These are phyloP conservation scores for Sarocladium kiliense DNA, from an alignment of 2,329 filamentous ascomycete species.

Conservation along the genomic window DNA sequence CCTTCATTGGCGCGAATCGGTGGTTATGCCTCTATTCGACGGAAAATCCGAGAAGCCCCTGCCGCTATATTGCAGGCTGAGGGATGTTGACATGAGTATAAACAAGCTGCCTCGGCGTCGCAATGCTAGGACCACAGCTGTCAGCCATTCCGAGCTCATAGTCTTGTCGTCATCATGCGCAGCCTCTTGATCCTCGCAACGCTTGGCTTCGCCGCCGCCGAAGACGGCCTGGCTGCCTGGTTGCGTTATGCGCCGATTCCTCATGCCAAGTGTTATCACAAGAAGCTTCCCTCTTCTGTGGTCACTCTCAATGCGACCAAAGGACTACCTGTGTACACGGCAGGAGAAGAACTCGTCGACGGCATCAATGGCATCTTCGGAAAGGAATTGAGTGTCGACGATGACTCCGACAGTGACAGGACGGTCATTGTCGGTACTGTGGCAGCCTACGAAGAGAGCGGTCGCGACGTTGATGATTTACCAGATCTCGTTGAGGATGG, in stretches of 20 bases:
- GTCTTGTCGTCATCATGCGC: constrained; percentile 8
- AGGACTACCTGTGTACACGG: constrained; percentile 52
- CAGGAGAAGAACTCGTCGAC: constrained; percentile 51
- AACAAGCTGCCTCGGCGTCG: background rate
- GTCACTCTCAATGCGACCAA: constrained; percentile 48
- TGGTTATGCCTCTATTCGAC: background rate
- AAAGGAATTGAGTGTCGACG: constrained; percentile 31
- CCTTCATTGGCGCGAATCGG: background rate
- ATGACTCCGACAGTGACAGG: background rate
- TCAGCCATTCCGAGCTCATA: background rate
- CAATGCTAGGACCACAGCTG: background rate
- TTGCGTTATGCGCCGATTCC: constrained; percentile 55
- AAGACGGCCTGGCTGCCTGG: constrained; percentile 59
- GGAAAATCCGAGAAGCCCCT: background rate
- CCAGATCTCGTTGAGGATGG: constrained; percentile 49
- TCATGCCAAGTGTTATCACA: constrained; percentile 24
- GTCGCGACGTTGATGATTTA: constrained; percentile 22
- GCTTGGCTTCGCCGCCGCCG: constrained; percentile 40
- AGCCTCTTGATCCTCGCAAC: constrained; percentile 13
- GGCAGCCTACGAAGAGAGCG: constrained; percentile 20
- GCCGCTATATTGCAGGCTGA: background rate
- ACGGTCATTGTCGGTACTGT: constrained; percentile 19
- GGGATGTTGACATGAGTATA: background rate
- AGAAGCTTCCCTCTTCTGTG: constrained; percentile 41
- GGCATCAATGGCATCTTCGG: constrained; percentile 54